Percentiles rank a stretch among this genome's conserved stretches.
phyloP scores from a whole-genome alignment of 768 basidiomycete species.

The Mycena chlorophos region DNA sequence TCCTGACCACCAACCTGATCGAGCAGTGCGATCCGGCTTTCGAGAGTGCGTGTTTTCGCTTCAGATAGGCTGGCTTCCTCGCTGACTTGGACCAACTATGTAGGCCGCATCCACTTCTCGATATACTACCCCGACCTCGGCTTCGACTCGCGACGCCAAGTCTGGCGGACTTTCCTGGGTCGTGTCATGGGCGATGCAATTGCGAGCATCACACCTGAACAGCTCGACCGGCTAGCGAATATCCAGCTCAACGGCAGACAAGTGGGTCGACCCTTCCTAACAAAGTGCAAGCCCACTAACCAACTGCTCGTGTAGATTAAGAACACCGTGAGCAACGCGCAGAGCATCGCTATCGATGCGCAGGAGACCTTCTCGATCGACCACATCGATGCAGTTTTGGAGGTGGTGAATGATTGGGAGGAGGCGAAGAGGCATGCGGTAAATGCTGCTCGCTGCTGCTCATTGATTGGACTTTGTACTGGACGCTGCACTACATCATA shows the following conservation, averaged over 20 bases:
- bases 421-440: not conserved
- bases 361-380: conserved; percentile 17
- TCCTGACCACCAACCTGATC: conserved; percentile 36
- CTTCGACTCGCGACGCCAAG: conserved; percentile 23
- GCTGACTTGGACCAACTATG: not conserved
- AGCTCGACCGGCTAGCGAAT: conserved; percentile 24
- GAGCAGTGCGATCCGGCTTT: conserved; percentile 34
- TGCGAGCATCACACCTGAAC: conserved; percentile 15
- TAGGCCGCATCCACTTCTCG: conserved; percentile 37
- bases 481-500: too few relatives aligned
- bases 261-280: conserved; percentile 9
- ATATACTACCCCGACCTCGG: conserved; percentile 34
- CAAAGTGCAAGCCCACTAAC: not conserved
- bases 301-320: conserved; percentile 25
- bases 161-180: conserved; percentile 33
- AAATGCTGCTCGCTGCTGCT: not conserved
- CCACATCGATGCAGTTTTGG: conserved; percentile 24
- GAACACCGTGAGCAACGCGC: conserved; percentile 30
- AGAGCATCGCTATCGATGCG: conserved; percentile 24
- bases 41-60: conserved; percentile 26
- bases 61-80: not conserved
- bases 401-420: conserved; percentile 25
- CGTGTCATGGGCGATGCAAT: conserved; percentile 9
- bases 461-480: not conserved
- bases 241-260: conserved; percentile 32